Evolutionary conservation across 2,329 filamentous ascomycete genomes (phyloP), one percentile per base, ranked within the genome.

Genomic region (Hypoxylon sp.): DNA sequence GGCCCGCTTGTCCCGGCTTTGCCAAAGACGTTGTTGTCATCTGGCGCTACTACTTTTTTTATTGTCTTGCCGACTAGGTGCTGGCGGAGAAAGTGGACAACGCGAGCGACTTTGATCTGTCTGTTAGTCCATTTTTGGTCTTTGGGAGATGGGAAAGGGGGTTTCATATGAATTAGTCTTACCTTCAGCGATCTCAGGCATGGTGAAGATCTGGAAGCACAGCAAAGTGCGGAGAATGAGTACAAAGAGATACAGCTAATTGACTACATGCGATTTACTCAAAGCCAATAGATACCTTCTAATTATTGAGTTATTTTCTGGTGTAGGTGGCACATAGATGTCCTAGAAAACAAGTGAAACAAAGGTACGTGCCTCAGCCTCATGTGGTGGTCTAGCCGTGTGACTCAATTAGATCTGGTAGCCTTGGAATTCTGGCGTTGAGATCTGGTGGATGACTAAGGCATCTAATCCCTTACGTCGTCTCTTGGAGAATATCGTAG

Each of bases 1-100:
- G 87, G 79, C 0, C 91, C 93, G 17, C 87, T 93, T 0, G 92
- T 97, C 30, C 94, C 94, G 19, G 90, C 94, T 80, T 98, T 98
- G 73, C 94, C 94, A 79, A 94, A 99, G 5, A 99, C 87, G 76
- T 92, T 95, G 73, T 84, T 83, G 81, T 99, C 95, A 74, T 97
- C 90, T 68, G 90, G 86, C 11, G 93, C 91, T 23, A 86, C 83
- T 60, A 93, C 91, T 43, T 86, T 87, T 50, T 85, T 82, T 67
- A 99, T 90, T 9, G 86, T 92, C 81, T 93, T 96, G 61, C 93
- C 93, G 28, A 97, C 91, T n/a, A 97, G 86, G 79, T 93, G 88
- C 70, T 91, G 90, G 66, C 89, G 90, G 41, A 99, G 88, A 78
- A 91, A 97, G 78, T 97, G 92, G 53, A 97, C 93, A 71, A 95